Evolutionary conservation across 306 rosid genomes (phyloP), one percentile per base, ranked within the genome.

Genomic region (Spatholobus suberectus): DNA sequence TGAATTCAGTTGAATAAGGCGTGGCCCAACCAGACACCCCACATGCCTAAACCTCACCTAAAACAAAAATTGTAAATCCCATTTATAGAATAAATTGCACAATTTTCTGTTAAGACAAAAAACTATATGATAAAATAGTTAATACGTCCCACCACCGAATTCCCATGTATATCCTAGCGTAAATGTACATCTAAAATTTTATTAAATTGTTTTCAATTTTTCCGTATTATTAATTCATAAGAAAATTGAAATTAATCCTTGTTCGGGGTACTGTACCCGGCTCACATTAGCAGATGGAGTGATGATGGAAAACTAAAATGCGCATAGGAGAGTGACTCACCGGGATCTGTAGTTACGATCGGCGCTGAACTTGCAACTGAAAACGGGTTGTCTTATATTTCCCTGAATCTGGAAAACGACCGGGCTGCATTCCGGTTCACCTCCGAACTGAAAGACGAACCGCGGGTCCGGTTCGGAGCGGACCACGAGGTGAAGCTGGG

Each of bases 341-440:
- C 93, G 86, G 73, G 87, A 85, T 89, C 94, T 91, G 26, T 90
- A 85, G 77, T 88, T 92, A 62, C 98, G 93, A 81, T 94, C 97
- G 0, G 91, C 92, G 46, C 94, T 91, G 86, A 95, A 95, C 82
- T 91, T 90, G 90, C 95, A 91, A 78, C 97, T 93, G 68, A 95
- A 89, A 85, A 95, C 97, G 18, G 98, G 98, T 77, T 95, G 97
- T 6, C 87, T 82, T 11, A 89, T 87, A 65, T 89, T 91, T 66
- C 88, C 97, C 54, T 95, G 98, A 88, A 93, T 88, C 94, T 95
- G 98, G n/a, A 84, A 95, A 85, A 95, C 90, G 13, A 95, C 97
- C 0, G 97, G 98, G 73, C 97, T 93, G 29, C 95, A 91, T 84
- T 95, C 97, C 77, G 97, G 98, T 78, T 95, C 98, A 0, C 97